Evolutionary conservation across 257 asterid species (phyloP).

Genomic region (Solanum pimpinellifolium): DNA sequence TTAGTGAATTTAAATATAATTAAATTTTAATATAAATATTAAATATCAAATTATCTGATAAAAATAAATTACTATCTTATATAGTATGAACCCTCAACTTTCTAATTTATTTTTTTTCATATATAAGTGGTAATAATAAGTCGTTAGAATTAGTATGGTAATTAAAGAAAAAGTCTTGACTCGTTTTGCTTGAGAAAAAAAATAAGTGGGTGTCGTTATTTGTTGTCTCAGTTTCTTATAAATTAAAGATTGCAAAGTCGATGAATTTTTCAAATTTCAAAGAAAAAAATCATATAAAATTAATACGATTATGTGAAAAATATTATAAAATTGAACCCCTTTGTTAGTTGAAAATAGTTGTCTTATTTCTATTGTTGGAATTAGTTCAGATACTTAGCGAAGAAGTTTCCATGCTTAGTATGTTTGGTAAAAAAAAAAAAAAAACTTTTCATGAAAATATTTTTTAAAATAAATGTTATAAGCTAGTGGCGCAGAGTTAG

Average conservation of each 20-base stretch:
- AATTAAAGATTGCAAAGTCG: neutral
- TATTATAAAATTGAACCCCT: too few relatives aligned
- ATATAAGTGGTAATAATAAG: neutral
- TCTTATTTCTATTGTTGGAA: neutral
- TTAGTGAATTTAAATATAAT: neutral
- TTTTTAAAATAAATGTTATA: neutral
- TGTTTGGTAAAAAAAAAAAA: neutral
- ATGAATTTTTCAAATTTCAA: neutral
- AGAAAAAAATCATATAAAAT: too few relatives aligned
- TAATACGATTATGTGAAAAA: too few relatives aligned
- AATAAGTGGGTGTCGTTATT: neutral
- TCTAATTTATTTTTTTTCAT: neutral
- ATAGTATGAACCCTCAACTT: neutral
- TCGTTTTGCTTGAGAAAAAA: neutral
- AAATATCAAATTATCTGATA: neutral
- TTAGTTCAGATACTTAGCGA: neutral
- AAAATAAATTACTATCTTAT: neutral
- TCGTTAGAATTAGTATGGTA: neutral
- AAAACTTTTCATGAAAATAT: neutral
- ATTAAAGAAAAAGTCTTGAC: neutral
- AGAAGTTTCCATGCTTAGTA: neutral
- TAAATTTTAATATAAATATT: neutral
- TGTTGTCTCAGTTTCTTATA: neutral
- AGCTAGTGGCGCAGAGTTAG: fast-evolving
- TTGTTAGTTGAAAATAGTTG: too few relatives aligned